Conservation (phyloP, 2,329 filamentous ascomycete genomes). For the Niveomyces coronatus region DNA sequence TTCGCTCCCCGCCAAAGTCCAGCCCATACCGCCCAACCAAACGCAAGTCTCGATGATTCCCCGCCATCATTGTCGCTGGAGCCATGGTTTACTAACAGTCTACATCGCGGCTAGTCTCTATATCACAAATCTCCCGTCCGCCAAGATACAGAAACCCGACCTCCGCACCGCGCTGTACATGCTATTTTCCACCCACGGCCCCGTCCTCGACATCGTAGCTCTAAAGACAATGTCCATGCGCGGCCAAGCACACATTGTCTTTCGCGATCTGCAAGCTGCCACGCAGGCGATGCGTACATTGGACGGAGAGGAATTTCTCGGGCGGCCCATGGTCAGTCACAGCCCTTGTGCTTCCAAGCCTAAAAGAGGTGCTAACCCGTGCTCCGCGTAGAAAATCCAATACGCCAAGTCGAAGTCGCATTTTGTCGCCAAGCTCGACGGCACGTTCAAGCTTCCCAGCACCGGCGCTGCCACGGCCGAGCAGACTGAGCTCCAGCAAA, state of each 20-base stretch:
- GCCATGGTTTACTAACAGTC: too few relatives aligned
- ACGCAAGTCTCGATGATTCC: slow-evolving; percentile 46
- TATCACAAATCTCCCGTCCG: slow-evolving; percentile 71
- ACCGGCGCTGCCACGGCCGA: slow-evolving; percentile 43
- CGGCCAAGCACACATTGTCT: slow-evolving; percentile 89
- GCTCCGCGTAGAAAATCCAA: slow-evolving; percentile 58
- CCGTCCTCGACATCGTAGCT: slow-evolving; percentile 83
- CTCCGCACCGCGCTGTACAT: slow-evolving; percentile 81
- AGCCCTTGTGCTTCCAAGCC: background rate
- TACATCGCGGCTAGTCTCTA: slow-evolving; percentile 83
- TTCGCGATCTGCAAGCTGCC: slow-evolving; percentile 79
- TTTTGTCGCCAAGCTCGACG: slow-evolving; percentile 81
- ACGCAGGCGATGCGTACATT: slow-evolving; percentile 88
- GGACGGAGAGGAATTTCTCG: slow-evolving; percentile 78
- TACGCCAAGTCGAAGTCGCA: slow-evolving; percentile 89
- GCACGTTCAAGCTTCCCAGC: slow-evolving; percentile 67
- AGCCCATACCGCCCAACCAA: slow-evolving; percentile 58
- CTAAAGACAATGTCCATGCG: slow-evolving; percentile 88
- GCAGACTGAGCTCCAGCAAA: slow-evolving; percentile 66
- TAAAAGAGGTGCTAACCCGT: background rate
- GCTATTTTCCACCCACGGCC: slow-evolving; percentile 87
- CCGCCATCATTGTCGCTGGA: background rate
- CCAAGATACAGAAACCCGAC: slow-evolving; percentile 84
- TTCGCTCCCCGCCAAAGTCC: slow-evolving; percentile 39
- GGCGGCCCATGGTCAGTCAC: slow-evolving; percentile 65